phyloP scores from a whole-genome alignment of 257 asterid genomes.

The Solanum tacnaense region DNA sequence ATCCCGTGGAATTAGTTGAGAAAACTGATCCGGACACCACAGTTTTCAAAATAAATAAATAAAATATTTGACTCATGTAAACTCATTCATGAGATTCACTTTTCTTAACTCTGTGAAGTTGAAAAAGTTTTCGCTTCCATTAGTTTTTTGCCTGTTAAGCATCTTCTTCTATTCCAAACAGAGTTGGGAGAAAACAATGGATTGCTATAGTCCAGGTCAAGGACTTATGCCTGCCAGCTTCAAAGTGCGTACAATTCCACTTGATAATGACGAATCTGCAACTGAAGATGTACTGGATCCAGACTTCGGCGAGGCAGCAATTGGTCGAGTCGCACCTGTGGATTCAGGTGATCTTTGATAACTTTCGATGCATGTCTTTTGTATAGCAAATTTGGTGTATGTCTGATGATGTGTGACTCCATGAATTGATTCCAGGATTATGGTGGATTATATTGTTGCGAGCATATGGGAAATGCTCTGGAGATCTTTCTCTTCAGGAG shows the following conservation, averaged over 20 bases:
- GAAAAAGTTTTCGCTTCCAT: background rate
- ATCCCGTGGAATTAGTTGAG: background rate
- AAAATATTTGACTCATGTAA: background rate
- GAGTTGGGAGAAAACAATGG: conserved; percentile 98
- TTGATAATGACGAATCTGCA: conserved; percentile 68
- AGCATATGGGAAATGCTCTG: conserved; percentile 70
- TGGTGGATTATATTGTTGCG: conserved; percentile 86
- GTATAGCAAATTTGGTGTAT: background rate
- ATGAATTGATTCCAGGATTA: conserved; percentile 31
- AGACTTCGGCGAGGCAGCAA: conserved; percentile 90
- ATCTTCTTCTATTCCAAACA: conserved; percentile 9
- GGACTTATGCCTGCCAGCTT: conserved; percentile 96
- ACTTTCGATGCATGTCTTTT: background rate
- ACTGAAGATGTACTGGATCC: conserved; percentile 92
- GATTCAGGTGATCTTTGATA: conserved; percentile 50
- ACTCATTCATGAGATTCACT: background rate
- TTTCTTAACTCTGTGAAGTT: background rate
- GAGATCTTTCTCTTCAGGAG: conserved; percentile 74
- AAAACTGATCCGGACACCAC: background rate
- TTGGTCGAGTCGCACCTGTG: conserved; percentile 91
- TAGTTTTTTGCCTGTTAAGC: background rate
- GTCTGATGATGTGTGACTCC: background rate
- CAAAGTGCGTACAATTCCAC: conserved; percentile 74
- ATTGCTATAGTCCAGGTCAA: conserved; percentile 92
- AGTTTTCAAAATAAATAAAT: too few species aligned